Base-by-base conservation (phyloP, 257 asterid species). In the Solanum habrochaites region DNA sequence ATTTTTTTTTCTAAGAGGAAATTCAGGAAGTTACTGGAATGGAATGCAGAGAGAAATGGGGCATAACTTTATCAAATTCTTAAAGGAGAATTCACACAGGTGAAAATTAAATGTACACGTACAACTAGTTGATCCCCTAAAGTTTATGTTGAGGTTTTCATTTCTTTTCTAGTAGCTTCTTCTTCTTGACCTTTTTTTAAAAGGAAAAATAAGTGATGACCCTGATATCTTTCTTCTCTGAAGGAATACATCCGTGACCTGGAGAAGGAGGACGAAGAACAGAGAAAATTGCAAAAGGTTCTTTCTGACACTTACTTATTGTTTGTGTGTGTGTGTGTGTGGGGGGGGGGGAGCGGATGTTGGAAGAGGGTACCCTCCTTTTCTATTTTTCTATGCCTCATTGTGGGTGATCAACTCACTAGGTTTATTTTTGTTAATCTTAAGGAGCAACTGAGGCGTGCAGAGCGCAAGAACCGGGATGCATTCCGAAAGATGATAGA, bases 221-320 rank as follows among this genome's bases (percentile, higher is more conserved):
- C 32, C 78, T 87, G 14, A 70, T 83, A 81, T 81, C 85, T 73
- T 85, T 49, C 73, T 42, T 73, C 85, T 40, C 85, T 92, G 88
- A 92, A 97, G 99, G 99, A 97, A 88, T 97, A 97, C 84, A 93
- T 95, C 72, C 98, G 96, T 91, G 97, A 95, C 89, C 90, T 97
- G 91, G 99, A 95, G 96, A 93, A 92, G 91, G 99, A 94, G 91
- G 99, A 97, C 58, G 99, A 97, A 43, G 99, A 97, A 90, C 97
- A 88, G 88, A 96, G 91, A 92, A 97, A 94, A 91, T 93, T 88
- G 90, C 98, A 95, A 85, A 97, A 94, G 98, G 99, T 96, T 72
- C 86, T 86, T 49, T 73, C 45, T 45, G 58, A 74, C 58, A 8
- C 60, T 87, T 83, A 67, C n/a, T 67, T 18, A 56, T 83, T 87